Evolutionary conservation across 208 protist genomes (phyloP).

Genomic region (Leishmania turanica): DNA sequence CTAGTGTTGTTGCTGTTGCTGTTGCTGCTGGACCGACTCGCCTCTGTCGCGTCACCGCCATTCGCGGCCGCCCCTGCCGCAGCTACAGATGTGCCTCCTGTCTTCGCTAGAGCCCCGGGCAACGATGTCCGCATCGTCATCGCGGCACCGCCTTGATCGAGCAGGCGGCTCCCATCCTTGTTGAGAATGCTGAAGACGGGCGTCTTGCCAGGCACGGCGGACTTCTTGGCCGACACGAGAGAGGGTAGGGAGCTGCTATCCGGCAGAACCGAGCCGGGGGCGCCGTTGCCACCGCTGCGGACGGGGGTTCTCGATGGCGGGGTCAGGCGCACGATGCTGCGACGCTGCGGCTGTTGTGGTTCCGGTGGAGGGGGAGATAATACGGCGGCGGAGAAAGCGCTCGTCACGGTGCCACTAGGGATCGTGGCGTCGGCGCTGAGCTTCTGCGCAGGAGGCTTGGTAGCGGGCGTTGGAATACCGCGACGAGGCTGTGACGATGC

Average conservation of each 20-base stretch:
- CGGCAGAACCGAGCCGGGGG: not conserved
- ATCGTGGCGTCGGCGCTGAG: not conserved
- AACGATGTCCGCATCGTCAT: not conserved
- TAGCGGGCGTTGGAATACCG: not conserved
- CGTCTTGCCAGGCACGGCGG: slow-evolving; percentile 27
- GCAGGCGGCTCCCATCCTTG: slow-evolving; percentile 35
- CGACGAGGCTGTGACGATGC: not conserved
- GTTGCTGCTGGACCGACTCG: not conserved
- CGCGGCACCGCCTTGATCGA: slow-evolving; percentile 7
- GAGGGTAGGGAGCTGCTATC: slow-evolving; percentile 23
- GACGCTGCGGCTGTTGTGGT: slow-evolving; percentile 14
- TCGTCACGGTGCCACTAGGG: not conserved
- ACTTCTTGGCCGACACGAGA: slow-evolving; percentile 26
- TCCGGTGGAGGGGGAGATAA: slow-evolving; percentile 2
- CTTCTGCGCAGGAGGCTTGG: not conserved
- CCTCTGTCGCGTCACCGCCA: not conserved
- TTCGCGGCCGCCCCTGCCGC: not conserved
- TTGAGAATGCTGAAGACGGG: slow-evolving; percentile 57
- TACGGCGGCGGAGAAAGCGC: not conserved
- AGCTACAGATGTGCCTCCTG: not conserved
- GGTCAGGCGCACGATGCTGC: slow-evolving; percentile 23
- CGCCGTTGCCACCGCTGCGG: slow-evolving; percentile 1
- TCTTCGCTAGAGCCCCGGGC: not conserved
- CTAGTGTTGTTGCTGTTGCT: slow-evolving; percentile 10
- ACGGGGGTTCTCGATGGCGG: slow-evolving; percentile 3